Evolutionary conservation across 495 filamentous ascomycete species (phyloP), one percentile per base, ranked within the genome.

Genomic region (Penicillium canariense): DNA sequence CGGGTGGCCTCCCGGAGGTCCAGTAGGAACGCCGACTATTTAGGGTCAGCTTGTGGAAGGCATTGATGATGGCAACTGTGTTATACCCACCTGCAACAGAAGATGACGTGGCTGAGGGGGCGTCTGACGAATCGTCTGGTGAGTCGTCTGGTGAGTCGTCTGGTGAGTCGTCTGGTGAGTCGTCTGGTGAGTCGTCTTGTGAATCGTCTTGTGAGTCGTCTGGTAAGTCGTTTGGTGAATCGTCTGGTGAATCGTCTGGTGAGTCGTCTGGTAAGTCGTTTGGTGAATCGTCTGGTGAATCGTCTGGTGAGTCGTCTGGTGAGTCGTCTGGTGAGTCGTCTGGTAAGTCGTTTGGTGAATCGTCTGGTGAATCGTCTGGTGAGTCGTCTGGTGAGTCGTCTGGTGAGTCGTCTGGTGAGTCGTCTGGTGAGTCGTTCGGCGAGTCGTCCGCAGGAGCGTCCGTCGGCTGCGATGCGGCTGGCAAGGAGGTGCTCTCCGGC

Each of bases 1-100:
- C 23, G 54, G 18, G 14, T 18, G 22, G 40, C 23, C 30, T 30
- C 17, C 52, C 7, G 40, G 30, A 22, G 26, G 11, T 12, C n/a
- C 14, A 1, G 53, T 60, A 15, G 53, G 36, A 32, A 43, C 12
- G 5, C 27, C 18, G 8, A 38, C 59, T 61, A 20, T 12, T 15
- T 15, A 48, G 5, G n/a, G 18, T 61, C n/a, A 61, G 54, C 26
- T 31, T 40, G 7, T 6, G 44, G 38, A 31, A 4, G 3, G 26
- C 22, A n/a, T 18, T 5, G 8, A 32, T 14, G 22, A 23, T 25
- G 15, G 38, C n/a, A 4, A 23, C 12, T n/a, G 20, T 23, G 14
- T 1, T 10, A 5, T 2, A 26, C 46, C 12, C 23, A 50, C 48
- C 34, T 28, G 43, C 1, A 10, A 25, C 38, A 25, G 38, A 14